Percentiles rank a stretch among this genome's conserved stretches.
Conservation (phyloP, 2,329 filamentous ascomycete species). For the Apiospora phragmitis region DNA sequence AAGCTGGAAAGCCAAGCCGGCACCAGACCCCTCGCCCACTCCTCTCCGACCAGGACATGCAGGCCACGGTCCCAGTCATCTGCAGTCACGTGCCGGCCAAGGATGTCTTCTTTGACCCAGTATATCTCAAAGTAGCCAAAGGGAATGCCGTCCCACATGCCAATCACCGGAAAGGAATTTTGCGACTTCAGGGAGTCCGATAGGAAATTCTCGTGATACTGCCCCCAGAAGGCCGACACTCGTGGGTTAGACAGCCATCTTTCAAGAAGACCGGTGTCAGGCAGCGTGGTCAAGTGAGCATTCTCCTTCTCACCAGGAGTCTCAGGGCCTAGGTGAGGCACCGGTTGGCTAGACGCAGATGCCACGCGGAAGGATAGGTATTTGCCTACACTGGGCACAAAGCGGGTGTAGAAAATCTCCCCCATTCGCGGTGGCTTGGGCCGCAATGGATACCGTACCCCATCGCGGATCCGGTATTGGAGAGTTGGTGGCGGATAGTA, state of each 20-base stretch:
- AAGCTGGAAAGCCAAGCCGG: constrained; percentile 80
- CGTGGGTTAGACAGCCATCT: constrained; percentile 88
- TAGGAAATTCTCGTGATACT: constrained; percentile 66
- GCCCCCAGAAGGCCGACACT: constrained; percentile 83
- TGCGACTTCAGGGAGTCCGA: constrained; percentile 61
- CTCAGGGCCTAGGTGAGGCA: constrained; percentile 63
- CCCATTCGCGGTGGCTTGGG: constrained; percentile 89
- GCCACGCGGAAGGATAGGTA: constrained; percentile 90
- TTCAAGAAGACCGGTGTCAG: constrained; percentile 65
- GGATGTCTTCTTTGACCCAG: constrained; percentile 90
- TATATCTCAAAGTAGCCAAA: constrained; percentile 99
- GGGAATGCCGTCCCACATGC: constrained; percentile 89
- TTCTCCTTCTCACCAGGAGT: constrained; percentile 35
- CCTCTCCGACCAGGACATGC: constrained; percentile 87
- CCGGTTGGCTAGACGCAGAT: constrained; percentile 63
- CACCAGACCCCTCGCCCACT: constrained; percentile 85
- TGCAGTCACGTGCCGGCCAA: constrained; percentile 70
- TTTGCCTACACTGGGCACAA: constrained; percentile 76
- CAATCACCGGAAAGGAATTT: constrained; percentile 88
- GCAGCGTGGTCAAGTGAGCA: constrained; percentile 42
- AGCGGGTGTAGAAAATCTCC: constrained; percentile 88
- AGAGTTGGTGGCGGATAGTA: constrained; percentile 85
- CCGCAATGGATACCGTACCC: constrained; percentile 80
- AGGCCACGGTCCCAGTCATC: constrained; percentile 85
- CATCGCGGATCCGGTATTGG: constrained; percentile 77